Evolutionary conservation across 2,329 filamentous ascomycete species (phyloP), one percentile per base, ranked within the genome.

Genomic region (Hypoxylon sp.): DNA sequence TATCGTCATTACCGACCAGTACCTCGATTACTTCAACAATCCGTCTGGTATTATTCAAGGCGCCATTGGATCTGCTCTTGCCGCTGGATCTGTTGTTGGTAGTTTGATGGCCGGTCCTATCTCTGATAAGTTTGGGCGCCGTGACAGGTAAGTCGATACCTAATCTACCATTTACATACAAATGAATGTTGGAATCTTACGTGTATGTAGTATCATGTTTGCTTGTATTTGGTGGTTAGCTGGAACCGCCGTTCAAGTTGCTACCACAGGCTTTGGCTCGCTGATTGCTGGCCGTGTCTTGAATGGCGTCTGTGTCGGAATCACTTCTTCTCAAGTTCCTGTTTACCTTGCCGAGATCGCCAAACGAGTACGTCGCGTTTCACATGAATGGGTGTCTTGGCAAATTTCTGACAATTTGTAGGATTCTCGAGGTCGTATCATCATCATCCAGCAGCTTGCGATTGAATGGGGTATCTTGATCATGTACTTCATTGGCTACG

Each of bases 401-500:
- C 6, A 24, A 29, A 2, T 46, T 10, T 10, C 55, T 69, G 63
- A 71, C 22, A 19, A 79, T 78, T 35, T 84, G 82, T 73, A 77
- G 74, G 74, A 75, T 57, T 60, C 66, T 47, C 86, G 90, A 69
- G 91, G 90, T 14, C 85, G 89, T 47, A 84, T 94, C 35, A 90
- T 94, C 14, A 89, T 90, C 58, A 86, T 88, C 47, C 91, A 94
- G 77, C 91, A 94, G 78, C 91, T 90, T 83, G 90, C 91, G 26
- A 93, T 94, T 67, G 92, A 91, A 71, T 92, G 85, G 85, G 90
- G 88, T 70, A 91, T 91, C 71, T 76, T 91, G 65, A 89, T 91
- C 79, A 91, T 91, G 88, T 92, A 91, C 82, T 90, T 89, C 76
- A 87, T 92, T 78, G 86, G 86, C 22, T 87, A 90, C 74, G 91